A percentile compares a stretch with the other conserved stretches of the same genome.
These are phyloP conservation scores for Rhizopus sp. DNA, from an alignment of 371 early-diverging fungal species.

Conservation along the genomic window DNA sequence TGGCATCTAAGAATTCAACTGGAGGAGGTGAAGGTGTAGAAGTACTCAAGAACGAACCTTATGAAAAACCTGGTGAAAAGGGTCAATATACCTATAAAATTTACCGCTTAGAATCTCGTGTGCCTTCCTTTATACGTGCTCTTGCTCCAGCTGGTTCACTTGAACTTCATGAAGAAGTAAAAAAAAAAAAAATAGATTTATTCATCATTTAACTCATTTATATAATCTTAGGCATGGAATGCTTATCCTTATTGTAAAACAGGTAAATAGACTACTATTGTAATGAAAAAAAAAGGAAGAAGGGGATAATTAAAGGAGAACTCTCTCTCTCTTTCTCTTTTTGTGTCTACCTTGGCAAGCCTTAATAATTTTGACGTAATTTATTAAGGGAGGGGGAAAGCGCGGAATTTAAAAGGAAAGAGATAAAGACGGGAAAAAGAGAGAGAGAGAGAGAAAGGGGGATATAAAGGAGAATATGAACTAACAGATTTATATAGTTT, in stretches of 20 bases:
- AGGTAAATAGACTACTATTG: conserved; percentile 41
- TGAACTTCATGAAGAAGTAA: conserved; percentile 63
- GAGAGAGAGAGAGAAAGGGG: neutral
- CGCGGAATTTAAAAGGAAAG: conserved; percentile 1
- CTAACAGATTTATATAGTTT: conserved; percentile 9
- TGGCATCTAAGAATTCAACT: conserved; percentile 69
- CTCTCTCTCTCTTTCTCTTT: no score
- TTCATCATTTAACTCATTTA: conserved; percentile 1
- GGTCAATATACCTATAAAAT: conserved; percentile 80
- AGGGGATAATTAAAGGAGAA: neutral
- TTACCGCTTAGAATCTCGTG: conserved; percentile 58
- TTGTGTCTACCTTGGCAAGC: no score
- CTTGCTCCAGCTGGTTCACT: conserved; percentile 65
- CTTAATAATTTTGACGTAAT: neutral
- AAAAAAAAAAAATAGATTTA: conserved; percentile 1
- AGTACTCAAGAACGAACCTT: conserved; percentile 71
- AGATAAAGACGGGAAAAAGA: neutral
- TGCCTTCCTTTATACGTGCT: conserved; percentile 55
- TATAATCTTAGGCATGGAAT: conserved; percentile 70
- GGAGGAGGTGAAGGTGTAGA: conserved; percentile 78
- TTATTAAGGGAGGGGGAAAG: conserved; percentile 6
- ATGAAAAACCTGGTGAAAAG: conserved; percentile 58
- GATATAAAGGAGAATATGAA: neutral
- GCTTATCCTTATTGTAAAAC: conserved; percentile 83
- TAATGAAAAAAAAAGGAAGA: conserved; percentile 2